Conservation (phyloP, 345 rosid species). For the rapeseed (Brassica napus) region DNA sequence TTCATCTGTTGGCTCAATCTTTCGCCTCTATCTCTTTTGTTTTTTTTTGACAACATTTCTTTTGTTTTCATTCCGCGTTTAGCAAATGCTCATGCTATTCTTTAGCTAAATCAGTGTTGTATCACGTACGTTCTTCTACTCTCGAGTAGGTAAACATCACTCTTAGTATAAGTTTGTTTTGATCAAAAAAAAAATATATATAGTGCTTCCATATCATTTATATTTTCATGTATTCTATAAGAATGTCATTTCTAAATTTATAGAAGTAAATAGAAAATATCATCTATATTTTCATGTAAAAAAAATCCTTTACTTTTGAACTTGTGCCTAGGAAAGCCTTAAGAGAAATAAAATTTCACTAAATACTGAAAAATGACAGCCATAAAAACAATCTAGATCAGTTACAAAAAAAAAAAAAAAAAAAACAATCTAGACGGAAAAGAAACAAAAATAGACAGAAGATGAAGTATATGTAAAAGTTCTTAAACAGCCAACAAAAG, state of each 20-base stretch:
- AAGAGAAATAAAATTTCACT: not conserved
- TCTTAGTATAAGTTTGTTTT: too few species aligned
- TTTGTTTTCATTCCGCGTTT: too few species aligned
- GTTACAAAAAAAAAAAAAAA: too few species aligned
- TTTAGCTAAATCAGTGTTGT: too few species aligned
- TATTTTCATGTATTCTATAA: not conserved
- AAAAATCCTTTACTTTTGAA: not conserved
- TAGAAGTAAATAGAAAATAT: not conserved
- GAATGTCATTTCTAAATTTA: not conserved
- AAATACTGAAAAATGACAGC: not conserved
- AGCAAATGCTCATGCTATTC: too few species aligned
- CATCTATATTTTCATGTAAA: not conserved
- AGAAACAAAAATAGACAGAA: not conserved
- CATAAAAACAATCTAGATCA: not conserved
- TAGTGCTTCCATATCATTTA: too few species aligned
- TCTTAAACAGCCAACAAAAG: not conserved
- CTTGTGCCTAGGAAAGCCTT: not conserved
- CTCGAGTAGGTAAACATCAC: too few species aligned
- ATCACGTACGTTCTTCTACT: too few species aligned
- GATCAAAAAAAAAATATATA: too few species aligned
- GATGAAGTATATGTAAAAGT: not conserved
- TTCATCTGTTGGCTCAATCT: too few species aligned
- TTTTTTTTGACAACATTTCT: too few species aligned
- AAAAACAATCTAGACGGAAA: not conserved
- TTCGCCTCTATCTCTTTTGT: too few species aligned